phyloP scores from a whole-genome alignment of 2,329 filamentous ascomycete genomes.

The Aureobasidium uvarum region DNA sequence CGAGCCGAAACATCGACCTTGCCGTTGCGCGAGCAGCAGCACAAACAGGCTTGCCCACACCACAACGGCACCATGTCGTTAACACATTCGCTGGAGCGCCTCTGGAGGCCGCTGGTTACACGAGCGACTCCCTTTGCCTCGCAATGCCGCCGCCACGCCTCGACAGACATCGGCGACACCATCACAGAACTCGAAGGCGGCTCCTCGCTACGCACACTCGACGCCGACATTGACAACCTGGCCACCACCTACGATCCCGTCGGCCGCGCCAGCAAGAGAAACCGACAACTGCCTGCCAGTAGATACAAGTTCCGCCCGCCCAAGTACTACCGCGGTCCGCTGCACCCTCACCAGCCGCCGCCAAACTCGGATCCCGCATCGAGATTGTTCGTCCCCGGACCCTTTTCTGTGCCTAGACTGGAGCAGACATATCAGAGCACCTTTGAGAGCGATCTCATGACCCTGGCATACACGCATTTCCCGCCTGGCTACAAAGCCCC shows the following conservation, averaged over 20 bases:
- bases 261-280: constrained; percentile 46
- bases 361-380: constrained; percentile 81
- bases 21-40: neutral
- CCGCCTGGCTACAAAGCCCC: constrained; percentile 70
- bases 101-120: constrained; percentile 13
- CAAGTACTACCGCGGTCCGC: constrained; percentile 88
- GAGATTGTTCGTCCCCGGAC: constrained; percentile 83
- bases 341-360: constrained; percentile 92
- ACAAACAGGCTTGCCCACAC: neutral
- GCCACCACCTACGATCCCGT: constrained; percentile 50
- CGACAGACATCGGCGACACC: constrained; percentile 36
- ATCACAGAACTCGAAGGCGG: constrained; percentile 48
- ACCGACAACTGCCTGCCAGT: constrained; percentile 51
- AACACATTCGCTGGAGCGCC: constrained; percentile 23
- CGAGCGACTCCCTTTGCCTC: neutral
- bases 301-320: constrained; percentile 93
- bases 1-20: constrained; percentile 6
- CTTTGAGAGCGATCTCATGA: constrained; percentile 81
- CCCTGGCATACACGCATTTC: constrained; percentile 80
- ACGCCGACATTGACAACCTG: constrained; percentile 40
- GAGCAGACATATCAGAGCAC: constrained; percentile 88
- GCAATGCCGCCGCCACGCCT: constrained; percentile 37
- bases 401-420: constrained; percentile 82
- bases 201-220: constrained; percentile 46
- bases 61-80: constrained; percentile 14